These are phyloP conservation scores for Ceratocystis colombiana DNA, from an alignment of 2,329 filamentous ascomycete genomes.

Conservation along the genomic window DNA sequence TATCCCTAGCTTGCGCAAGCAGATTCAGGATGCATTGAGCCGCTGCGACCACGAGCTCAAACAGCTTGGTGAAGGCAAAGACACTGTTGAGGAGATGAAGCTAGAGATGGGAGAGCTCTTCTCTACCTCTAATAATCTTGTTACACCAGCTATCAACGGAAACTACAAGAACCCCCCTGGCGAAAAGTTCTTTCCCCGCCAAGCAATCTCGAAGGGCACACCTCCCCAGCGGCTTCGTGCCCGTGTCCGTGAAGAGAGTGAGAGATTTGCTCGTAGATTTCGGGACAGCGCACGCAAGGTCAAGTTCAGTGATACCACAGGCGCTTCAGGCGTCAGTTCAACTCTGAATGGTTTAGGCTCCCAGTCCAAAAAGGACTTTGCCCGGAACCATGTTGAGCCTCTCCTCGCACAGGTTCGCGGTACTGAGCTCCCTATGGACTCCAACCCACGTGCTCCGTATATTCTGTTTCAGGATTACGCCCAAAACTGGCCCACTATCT, in stretches of 20 bases:
- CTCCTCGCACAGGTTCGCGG: conserved; percentile 43
- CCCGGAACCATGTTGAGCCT: conserved; percentile 40
- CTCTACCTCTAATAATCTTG: conserved; percentile 44
- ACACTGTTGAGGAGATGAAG: conserved; percentile 45
- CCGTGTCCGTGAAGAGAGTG: conserved; percentile 43
- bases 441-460: conserved; percentile 44
- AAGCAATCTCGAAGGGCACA: conserved; percentile 41
- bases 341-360: conserved; percentile 30
- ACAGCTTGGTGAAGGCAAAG: conserved; percentile 42
- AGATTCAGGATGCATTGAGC: conserved; percentile 43
- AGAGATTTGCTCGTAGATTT: conserved; percentile 41
- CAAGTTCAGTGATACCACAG: conserved; percentile 33
- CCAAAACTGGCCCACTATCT: conserved; percentile 43
- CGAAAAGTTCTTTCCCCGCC: conserved; percentile 43
- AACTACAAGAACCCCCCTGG: conserved; percentile 48
- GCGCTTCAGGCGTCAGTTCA: conserved; percentile 27
- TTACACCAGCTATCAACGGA: conserved; percentile 44
- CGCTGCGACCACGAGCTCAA: conserved; percentile 42
- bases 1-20: conserved; percentile 41
- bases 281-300: conserved; percentile 43
- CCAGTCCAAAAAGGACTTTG: conserved; percentile 40
- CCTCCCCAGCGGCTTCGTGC: conserved; percentile 44
- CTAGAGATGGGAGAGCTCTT: conserved; percentile 46
- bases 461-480: conserved; percentile 47
- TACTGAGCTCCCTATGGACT: conserved; percentile 44